Evolutionary conservation across 1,284 basidiomycete species (phyloP).

Genomic region (Malassezia pachydermatis): DNA sequence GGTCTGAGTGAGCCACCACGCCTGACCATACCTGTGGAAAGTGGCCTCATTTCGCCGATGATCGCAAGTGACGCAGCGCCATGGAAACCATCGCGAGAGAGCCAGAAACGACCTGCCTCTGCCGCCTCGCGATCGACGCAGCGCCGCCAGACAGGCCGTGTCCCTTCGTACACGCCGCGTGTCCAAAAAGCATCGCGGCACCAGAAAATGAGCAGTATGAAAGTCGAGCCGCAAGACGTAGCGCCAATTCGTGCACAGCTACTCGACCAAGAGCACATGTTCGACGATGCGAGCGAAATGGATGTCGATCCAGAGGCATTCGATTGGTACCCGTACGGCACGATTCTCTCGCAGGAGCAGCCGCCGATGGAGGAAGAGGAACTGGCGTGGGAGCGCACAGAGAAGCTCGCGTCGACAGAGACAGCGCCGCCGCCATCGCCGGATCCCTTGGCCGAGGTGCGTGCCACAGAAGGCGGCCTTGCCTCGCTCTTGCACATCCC

Average conservation of each 20-base stretch:
- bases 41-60: neutral
- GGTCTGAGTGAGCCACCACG: neutral
- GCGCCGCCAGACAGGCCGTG: neutral
- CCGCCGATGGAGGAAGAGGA: neutral
- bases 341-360: conserved; percentile 8
- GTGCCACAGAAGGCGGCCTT: conserved; percentile 12
- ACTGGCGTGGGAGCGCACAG: neutral
- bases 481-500: neutral
- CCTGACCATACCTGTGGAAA: neutral
- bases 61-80: neutral
- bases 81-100: conserved; percentile 1
- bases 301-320: conserved; percentile 12
- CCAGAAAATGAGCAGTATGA: neutral
- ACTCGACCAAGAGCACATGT: neutral
- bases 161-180: neutral
- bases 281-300: conserved; percentile 17
- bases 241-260: neutral
- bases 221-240: conserved; percentile 8
- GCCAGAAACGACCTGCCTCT: neutral
- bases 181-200: neutral
- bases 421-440: no score
- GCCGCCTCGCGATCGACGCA: conserved; percentile 1
- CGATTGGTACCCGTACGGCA: conserved; percentile 17
- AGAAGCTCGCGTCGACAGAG: no score
- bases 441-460: conserved; percentile 7